These are phyloP conservation scores for Volvariella surrecta DNA, from an alignment of 1,284 basidiomycete genomes.

Conservation along the genomic window DNA sequence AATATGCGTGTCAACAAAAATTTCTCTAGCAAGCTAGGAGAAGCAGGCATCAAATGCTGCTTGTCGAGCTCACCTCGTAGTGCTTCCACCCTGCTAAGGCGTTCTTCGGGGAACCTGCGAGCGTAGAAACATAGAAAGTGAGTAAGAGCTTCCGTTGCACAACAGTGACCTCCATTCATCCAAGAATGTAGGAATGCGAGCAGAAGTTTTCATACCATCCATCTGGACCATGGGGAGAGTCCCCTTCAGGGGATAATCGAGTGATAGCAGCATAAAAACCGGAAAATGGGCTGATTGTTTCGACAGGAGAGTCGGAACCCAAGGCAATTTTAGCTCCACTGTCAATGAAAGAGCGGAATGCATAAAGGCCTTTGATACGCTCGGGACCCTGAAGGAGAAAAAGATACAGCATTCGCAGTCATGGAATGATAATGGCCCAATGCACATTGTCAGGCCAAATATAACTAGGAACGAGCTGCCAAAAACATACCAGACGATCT, in stretches of 20 bases:
- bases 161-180: slow-evolving; percentile 2
- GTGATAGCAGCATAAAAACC: slow-evolving; percentile 86
- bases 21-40: background rate
- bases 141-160: background rate
- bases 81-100: slow-evolving; percentile 67
- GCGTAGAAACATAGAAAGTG: background rate
- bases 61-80: slow-evolving; percentile 39
- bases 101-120: slow-evolving; percentile 72
- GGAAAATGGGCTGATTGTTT: slow-evolving; percentile 64
- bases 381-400: slow-evolving; percentile 54
- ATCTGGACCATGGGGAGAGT: slow-evolving; percentile 72
- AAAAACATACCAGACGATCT: slow-evolving; percentile 55
- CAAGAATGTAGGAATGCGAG: slow-evolving; percentile 12
- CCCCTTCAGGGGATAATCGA: slow-evolving; percentile 61
- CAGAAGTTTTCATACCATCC: slow-evolving; percentile 54
- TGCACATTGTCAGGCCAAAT: slow-evolving; percentile 1
- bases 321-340: slow-evolving; percentile 57
- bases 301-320: slow-evolving; percentile 90
- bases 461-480: background rate
- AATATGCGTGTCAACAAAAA: background rate
- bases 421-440: background rate
- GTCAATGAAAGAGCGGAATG: slow-evolving; percentile 68
- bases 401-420: background rate
- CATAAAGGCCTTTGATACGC: slow-evolving; percentile 79
- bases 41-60: background rate